A percentile compares a stretch with the other conserved stretches of the same genome.
Evolutionary conservation across 2,329 filamentous ascomycete species (phyloP).

Genomic region (Hymenoscyphus fraxineus): DNA sequence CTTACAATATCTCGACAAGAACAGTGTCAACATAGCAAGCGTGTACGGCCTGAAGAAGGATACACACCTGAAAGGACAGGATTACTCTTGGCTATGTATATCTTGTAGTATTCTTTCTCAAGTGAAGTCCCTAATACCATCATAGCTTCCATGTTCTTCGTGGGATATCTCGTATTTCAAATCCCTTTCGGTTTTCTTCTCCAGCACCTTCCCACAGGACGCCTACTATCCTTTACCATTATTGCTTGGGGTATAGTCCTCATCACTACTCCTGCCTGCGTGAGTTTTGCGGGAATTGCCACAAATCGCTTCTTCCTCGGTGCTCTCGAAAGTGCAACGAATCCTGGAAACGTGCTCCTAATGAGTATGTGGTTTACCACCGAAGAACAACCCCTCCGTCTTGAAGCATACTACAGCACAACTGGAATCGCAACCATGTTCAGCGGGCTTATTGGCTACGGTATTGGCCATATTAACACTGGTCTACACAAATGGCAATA

Average conservation of each 20-base stretch:
- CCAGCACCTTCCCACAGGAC: conserved; percentile 22
- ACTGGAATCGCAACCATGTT: conserved; percentile 29
- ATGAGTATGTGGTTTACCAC: conserved; percentile 53
- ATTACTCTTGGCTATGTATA: conserved; percentile 31
- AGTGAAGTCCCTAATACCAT: not conserved
- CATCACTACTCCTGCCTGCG: conserved; percentile 16
- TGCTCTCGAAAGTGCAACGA: conserved; percentile 49
- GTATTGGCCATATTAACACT: conserved; percentile 24
- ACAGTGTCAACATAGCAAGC: conserved; percentile 46
- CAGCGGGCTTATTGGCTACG: conserved; percentile 28
- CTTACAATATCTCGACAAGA: conserved; percentile 60
- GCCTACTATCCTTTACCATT: conserved; percentile 13
- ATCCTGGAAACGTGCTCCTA: conserved; percentile 50
- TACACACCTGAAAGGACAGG: conserved; percentile 23
- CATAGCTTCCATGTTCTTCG: conserved; percentile 28
- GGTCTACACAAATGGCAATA: conserved; percentile 34
- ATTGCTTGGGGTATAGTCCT: conserved; percentile 34
- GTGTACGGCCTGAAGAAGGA: conserved; percentile 27
- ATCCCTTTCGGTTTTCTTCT: conserved; percentile 27
- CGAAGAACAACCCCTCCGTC: conserved; percentile 47
- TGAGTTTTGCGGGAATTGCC: conserved; percentile 24
- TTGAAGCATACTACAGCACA: conserved; percentile 34
- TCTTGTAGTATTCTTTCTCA: not conserved
- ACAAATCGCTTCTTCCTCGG: conserved; percentile 38
- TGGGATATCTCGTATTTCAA: conserved; percentile 27